Base-by-base conservation (phyloP, 805 yeast species). In the Schwanniomyces yamadae region DNA sequence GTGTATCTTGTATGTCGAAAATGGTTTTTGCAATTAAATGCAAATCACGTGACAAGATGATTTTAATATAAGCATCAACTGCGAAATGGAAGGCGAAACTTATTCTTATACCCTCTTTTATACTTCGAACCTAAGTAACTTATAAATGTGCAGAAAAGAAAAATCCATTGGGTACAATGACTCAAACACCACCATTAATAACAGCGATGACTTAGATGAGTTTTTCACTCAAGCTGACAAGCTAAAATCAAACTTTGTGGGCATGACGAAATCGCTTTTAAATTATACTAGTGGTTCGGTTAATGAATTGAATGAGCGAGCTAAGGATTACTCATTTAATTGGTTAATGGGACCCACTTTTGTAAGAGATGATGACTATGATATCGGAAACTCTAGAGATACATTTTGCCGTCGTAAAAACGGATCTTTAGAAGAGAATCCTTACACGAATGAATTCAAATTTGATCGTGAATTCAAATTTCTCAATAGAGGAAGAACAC, bases 201-300 rank as follows among this genome's bases (percentile, higher is more conserved):
- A 27, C 12, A 27, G 12, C 20, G 45, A 49, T 16, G 57, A 57
- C 11, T 39, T 54, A 30, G 61, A 57, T 27, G 35, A 44, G 17
- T 49, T 60, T 22, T 49, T 54, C 32, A 42, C 45, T 13, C 44
- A 44, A 19, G 46, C 62, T 23, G 52, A 58, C 23, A 57, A 53
- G 15, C 34, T 59, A 22, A 55, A 58, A 29, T 43, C 45, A 21
- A 46, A 46, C 22, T 37, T 63, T n/a, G 49, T 55, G 10, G 48
- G 51, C 6, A 40, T 59, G 13, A 49, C 67, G 13, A 52, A 50
- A 23, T 47, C 56, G 10, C 22, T 63, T 5, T 50, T 51, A 33
- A 49, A 54, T 27, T 36, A 49, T 19, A 54, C 63, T 14, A 33
- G 33, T 30, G 53, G 55, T 18, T 42, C 54, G 4, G 28, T 58